phyloP scores from a whole-genome alignment of 345 rosid species.

The Eucalyptus tenuipes region DNA sequence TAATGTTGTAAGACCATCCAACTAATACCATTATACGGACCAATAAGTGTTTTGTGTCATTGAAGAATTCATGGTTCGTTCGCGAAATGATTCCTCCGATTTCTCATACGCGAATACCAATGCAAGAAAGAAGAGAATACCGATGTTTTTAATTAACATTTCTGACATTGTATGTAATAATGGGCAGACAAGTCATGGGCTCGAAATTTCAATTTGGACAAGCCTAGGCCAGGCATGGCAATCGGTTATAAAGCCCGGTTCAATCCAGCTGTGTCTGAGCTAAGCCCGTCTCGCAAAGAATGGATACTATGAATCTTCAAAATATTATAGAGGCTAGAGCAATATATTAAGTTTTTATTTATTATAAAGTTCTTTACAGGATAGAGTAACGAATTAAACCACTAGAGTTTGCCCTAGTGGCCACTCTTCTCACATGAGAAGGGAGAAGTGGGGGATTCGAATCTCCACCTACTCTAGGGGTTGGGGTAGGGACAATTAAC shows the following conservation, averaged over 20 bases:
- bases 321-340: neutral
- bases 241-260: neutral
- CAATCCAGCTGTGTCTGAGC: neutral
- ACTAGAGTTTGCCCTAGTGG: too few species aligned
- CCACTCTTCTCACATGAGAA: too few species aligned
- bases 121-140: neutral
- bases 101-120: neutral
- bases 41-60: neutral
- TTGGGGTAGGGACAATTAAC: rapidly evolving
- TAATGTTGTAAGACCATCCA: neutral
- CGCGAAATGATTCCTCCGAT: neutral
- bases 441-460: rapidly evolving
- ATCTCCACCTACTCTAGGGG: rapidly evolving
- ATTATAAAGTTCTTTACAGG: too few species aligned
- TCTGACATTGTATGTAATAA: neutral
- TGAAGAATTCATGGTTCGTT: neutral
- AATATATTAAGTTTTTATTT: neutral
- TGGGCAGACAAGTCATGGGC: neutral
- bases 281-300: neutral
- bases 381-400: too few species aligned
- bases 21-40: neutral
- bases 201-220: neutral
- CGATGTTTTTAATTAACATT: neutral
- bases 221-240: neutral
- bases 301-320: neutral